phyloP scores from a whole-genome alignment of 129 eudicot species.

The Lactuca saligna region DNA sequence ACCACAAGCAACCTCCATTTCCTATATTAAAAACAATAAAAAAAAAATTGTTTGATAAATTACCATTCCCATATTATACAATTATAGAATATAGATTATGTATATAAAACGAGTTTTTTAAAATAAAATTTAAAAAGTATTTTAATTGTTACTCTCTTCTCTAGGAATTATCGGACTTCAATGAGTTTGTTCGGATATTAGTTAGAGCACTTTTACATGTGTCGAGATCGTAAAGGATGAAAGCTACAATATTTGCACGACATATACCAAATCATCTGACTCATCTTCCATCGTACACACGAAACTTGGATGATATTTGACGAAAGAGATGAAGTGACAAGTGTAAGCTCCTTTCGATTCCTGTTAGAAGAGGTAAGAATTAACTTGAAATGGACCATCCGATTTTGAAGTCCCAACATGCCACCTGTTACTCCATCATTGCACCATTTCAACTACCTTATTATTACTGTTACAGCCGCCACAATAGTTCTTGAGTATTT shows the following conservation, averaged over 20 bases:
- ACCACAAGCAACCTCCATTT: slow-evolving; percentile 11
- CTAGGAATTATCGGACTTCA: not conserved
- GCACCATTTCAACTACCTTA: not conserved
- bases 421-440: not conserved
- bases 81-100: too few species aligned
- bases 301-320: not conserved
- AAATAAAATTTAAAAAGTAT: too few species aligned
- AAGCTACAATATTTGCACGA: not conserved
- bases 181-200: not conserved
- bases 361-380: not conserved
- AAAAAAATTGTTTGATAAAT: not conserved
- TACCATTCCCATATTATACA: not conserved
- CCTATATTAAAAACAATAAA: not conserved
- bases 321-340: not conserved
- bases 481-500: not conserved
- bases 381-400: not conserved
- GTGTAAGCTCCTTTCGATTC: slow-evolving; percentile 1
- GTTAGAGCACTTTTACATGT: not conserved
- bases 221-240: not conserved
- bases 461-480: not conserved
- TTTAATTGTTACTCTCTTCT: not conserved
- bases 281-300: not conserved
- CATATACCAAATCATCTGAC: not conserved
- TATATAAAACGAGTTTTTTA: not conserved
- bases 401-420: not conserved